These are phyloP conservation scores for Candolleomyces eurysporus DNA, from an alignment of 768 basidiomycete genomes.

Conservation along the genomic window DNA sequence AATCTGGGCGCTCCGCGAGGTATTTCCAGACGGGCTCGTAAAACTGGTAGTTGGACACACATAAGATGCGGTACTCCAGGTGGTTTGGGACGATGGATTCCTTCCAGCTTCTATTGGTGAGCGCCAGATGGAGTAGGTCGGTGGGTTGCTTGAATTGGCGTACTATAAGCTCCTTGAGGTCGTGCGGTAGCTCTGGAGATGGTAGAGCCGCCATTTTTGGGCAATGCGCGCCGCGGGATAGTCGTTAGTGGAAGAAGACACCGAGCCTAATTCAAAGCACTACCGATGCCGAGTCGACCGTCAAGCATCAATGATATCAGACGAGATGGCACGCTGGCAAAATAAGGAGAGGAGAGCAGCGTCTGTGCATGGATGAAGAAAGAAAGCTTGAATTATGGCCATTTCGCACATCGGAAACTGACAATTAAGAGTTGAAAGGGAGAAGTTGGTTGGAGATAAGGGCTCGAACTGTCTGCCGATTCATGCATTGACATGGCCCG, in stretches of 20 bases:
- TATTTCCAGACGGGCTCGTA: not conserved
- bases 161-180: not conserved
- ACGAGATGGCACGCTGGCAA: too few relatives aligned
- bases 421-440: too few relatives aligned
- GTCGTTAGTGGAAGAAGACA: not conserved
- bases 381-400: too few relatives aligned
- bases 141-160: not conserved
- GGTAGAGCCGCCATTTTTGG: too few relatives aligned
- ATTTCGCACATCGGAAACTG: too few relatives aligned
- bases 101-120: not conserved
- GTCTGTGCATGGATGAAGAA: too few relatives aligned
- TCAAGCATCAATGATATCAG: too few relatives aligned
- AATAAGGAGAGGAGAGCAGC: too few relatives aligned
- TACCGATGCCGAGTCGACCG: too few relatives aligned
- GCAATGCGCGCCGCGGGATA: not conserved
- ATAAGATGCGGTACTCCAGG: not conserved
- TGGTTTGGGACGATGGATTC: not conserved
- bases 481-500: too few relatives aligned
- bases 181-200: not conserved
- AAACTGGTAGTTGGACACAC: not conserved
- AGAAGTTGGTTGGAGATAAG: not conserved
- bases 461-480: too few relatives aligned
- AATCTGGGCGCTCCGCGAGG: not conserved
- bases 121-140: not conserved
- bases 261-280: not conserved